phyloP scores from a whole-genome alignment of 2,329 filamentous ascomycete genomes.

The Xylaria sp. region DNA sequence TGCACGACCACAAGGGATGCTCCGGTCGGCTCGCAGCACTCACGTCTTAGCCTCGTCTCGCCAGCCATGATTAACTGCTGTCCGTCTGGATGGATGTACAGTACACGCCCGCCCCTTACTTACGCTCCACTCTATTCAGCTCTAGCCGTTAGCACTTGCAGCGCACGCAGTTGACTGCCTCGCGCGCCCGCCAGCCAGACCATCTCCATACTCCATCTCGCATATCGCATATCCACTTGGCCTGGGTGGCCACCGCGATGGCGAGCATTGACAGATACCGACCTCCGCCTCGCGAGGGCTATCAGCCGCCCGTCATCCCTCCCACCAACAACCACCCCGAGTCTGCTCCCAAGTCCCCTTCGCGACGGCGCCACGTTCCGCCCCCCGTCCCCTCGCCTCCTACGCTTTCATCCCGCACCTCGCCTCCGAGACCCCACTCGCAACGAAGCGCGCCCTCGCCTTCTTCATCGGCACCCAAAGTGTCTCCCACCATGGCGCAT shows the following conservation, averaged over 20 bases:
- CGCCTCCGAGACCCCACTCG: slow-evolving; percentile 52
- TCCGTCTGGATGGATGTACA: neutral
- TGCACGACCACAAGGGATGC: slow-evolving; percentile 5
- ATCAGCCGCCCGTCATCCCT: slow-evolving; percentile 58
- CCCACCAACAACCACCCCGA: slow-evolving; percentile 41
- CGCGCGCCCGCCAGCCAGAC: slow-evolving; percentile 6
- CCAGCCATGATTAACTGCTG: neutral
- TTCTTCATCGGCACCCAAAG: slow-evolving; percentile 46
- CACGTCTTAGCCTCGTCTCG: slow-evolving; percentile 12
- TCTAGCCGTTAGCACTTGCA: slow-evolving; percentile 3
- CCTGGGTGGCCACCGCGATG: slow-evolving; percentile 48
- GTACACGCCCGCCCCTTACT: neutral
- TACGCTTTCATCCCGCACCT: slow-evolving; percentile 58
- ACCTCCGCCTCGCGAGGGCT: slow-evolving; percentile 58
- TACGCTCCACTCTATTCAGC: slow-evolving; percentile 4
- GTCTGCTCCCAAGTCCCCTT: slow-evolving; percentile 51
- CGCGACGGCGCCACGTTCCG: slow-evolving; percentile 60
- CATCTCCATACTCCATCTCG: neutral
- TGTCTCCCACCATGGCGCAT: slow-evolving; percentile 46
- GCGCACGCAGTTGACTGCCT: neutral
- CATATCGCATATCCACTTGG: slow-evolving; percentile 11
- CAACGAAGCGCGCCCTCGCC: slow-evolving; percentile 52
- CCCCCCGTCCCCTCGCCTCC: slow-evolving; percentile 68
- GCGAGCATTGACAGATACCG: slow-evolving; percentile 66
- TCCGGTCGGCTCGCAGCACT: slow-evolving; percentile 2